These are phyloP conservation scores for Tripterygium wilfordii DNA, from an alignment of 177 flowering plant genomes.

Conservation along the genomic window DNA sequence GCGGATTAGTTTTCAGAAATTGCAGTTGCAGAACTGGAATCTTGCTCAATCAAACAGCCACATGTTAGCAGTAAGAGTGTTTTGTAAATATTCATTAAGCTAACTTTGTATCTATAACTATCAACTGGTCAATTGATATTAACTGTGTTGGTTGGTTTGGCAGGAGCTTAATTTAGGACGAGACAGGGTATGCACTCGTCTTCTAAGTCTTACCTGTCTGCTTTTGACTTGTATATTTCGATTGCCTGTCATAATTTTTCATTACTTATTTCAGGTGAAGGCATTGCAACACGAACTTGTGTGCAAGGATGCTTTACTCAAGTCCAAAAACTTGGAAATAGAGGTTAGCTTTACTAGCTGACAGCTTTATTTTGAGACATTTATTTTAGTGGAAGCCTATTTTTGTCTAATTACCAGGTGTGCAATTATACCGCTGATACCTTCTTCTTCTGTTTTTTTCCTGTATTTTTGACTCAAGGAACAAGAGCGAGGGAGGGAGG, in stretches of 20 bases:
- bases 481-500: conserved; percentile 16
- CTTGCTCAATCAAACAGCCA: conserved; percentile 79
- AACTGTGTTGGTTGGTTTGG: conserved; percentile 4
- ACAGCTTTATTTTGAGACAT: too few relatives aligned
- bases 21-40: conserved; percentile 74
- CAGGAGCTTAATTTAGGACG: conserved; percentile 75
- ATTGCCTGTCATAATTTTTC: not conserved
- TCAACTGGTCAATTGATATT: not conserved
- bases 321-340: conserved; percentile 35
- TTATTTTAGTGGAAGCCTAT: too few relatives aligned
- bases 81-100: not conserved
- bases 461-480: conserved; percentile 13
- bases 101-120: not conserved
- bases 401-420: conserved; percentile 16
- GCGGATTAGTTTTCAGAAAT: conserved; percentile 39
- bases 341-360: conserved; percentile 51
- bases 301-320: conserved; percentile 58
- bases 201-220: not conserved
- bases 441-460: not conserved
- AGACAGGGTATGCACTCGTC: conserved; percentile 54
- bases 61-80: conserved; percentile 48
- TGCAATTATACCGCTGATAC: not conserved
- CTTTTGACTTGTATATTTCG: not conserved
- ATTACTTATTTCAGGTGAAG: conserved; percentile 45
- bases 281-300: conserved; percentile 61